These are phyloP conservation scores for Exserohilum rostratum DNA, from an alignment of 2,329 filamentous ascomycete genomes.

Conservation along the genomic window DNA sequence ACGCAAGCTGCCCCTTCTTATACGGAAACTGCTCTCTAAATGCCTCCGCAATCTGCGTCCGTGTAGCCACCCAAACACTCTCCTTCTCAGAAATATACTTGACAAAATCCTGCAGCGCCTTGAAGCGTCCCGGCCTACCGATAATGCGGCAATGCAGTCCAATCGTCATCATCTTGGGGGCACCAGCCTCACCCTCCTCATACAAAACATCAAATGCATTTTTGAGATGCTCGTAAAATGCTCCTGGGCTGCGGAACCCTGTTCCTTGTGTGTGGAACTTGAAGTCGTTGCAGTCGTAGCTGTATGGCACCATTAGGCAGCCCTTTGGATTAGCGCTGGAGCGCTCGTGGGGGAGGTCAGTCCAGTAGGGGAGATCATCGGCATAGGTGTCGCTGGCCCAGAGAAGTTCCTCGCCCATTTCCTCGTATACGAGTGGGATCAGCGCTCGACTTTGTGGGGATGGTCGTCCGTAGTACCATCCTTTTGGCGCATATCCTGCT, in stretches of 20 bases:
- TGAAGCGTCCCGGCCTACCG: conserved; percentile 59
- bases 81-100: conserved; percentile 61
- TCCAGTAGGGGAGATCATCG: conserved; percentile 63
- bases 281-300: conserved; percentile 63
- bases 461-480: conserved; percentile 58
- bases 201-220: conserved; percentile 62
- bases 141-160: conserved; percentile 61
- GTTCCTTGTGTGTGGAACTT: conserved; percentile 53
- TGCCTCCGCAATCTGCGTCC: conserved; percentile 59
- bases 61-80: conserved; percentile 61
- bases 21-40: conserved; percentile 59
- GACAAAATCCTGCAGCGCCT: conserved; percentile 59
- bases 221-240: conserved; percentile 57
- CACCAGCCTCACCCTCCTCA: conserved; percentile 53
- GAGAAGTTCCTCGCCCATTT: conserved; percentile 58
- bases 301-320: conserved; percentile 62
- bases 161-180: conserved; percentile 60
- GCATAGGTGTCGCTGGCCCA: conserved; percentile 60
- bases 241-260: conserved; percentile 54
- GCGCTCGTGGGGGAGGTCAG: conserved; percentile 58
- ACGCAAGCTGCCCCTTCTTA: conserved; percentile 50
- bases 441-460: conserved; percentile 55
- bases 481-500: conserved; percentile 55
- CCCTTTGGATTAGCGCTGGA: conserved; percentile 51
- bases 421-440: conserved; percentile 59